phyloP scores from a whole-genome alignment of 1,139 yeast species.

The Lodderomyces jiufengensis region DNA sequence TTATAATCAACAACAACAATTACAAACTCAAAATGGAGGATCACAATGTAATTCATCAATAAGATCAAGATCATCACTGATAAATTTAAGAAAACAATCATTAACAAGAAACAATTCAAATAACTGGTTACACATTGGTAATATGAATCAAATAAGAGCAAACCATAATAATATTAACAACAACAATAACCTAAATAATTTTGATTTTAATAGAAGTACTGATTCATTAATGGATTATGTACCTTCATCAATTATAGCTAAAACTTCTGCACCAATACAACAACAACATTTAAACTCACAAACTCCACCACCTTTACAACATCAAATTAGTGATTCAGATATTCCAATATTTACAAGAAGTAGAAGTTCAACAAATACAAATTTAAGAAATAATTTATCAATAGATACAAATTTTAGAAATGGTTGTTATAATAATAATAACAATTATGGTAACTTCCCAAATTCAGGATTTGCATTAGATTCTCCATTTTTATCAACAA shows the following conservation, averaged over 20 bases:
- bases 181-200: neutral
- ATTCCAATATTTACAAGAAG: conserved; percentile 1
- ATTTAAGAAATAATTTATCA: no score
- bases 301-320: conserved; percentile 11
- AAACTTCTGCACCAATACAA: conserved; percentile 12
- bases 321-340: neutral
- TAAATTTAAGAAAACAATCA: conserved; percentile 43
- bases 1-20: conserved; percentile 19
- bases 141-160: conserved; percentile 35
- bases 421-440: neutral
- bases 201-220: conserved; percentile 29
- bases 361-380: neutral
- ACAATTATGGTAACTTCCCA: neutral
- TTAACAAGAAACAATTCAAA: conserved; percentile 44
- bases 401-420: no score
- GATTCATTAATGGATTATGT: conserved; percentile 46
- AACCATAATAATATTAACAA: conserved; percentile 8
- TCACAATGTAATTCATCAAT: conserved; percentile 6
- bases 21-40: conserved; percentile 3
- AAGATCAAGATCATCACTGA: conserved; percentile 25
- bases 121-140: conserved; percentile 48
- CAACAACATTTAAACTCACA: conserved; percentile 5
- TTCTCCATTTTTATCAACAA: conserved; percentile 42
- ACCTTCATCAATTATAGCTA: conserved; percentile 38
- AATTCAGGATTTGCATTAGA: conserved; percentile 28